Evolutionary conservation across 192 early-diverging fungal genomes (phyloP), one percentile per base, ranked within the genome.

Genomic region (Jimgerdemannia lactiflua): DNA sequence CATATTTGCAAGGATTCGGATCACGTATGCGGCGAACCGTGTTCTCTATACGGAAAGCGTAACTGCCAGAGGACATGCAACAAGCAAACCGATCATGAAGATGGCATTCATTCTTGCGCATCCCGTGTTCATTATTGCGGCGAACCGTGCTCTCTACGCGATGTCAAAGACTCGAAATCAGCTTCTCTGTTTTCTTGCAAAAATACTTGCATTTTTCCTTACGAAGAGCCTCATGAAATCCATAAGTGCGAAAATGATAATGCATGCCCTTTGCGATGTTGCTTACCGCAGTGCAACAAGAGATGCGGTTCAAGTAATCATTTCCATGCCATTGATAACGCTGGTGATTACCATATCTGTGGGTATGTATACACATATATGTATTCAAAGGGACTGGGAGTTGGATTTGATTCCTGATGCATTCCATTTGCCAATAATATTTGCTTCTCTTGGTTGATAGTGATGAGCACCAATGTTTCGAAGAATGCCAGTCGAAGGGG

Each of bases 71-170:
- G 14, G 9, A 63, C 6, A 9, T 77, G 75, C 19, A 19, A 65
- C 18, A 67, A 72, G 49, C 65, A 77, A 17, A 40, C 54, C 10
- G 70, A 70, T 4, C 81, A 82, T 68, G 40, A 4, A 54, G 49
- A 4, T 54, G 49, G 70, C 17, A 44, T 49, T 69, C 81, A 82
- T 73, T 64, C 71, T 42, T 82, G 81, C 43, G 67, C 68, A 44
- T 65, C 81, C 4, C 44, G 17, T 3, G 19, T 54, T 17, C 81
- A 82, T 77, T 80, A 66, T 67, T 82, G 81, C 65, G 81, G 80
- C 20, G 11, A 63, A 40, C 40, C 72, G 29, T 82, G 81, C 65
- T 82, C 81, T 4, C 74, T 82, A 41, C 65, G 68, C 65, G 49
- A 54, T 11, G 49, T 54, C 11, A 54, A 54, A 11, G 49, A 54